A percentile compares a stretch with the other conserved stretches of the same genome.
phyloP scores from a whole-genome alignment of 768 basidiomycete species.

The Gautieria morchelliformis region DNA sequence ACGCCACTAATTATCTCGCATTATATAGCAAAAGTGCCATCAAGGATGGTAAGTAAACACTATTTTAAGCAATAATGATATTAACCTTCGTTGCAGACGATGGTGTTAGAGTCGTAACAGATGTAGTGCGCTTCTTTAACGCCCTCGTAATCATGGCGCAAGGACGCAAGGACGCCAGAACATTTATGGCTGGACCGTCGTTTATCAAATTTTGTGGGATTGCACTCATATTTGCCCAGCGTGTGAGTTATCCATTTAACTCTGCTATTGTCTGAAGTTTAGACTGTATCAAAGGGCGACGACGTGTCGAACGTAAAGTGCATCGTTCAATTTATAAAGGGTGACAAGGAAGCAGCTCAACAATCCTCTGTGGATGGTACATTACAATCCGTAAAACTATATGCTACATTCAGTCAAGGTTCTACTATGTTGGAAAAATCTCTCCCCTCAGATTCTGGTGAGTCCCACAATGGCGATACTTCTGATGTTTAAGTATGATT shows the following conservation, averaged over 20 bases:
- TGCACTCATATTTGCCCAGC: slow-evolving; percentile 33
- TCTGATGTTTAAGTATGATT: not conserved
- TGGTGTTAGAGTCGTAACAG: not conserved
- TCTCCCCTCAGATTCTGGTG: not conserved
- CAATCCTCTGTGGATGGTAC: not conserved
- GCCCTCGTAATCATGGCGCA: not conserved
- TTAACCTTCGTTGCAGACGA: not conserved
- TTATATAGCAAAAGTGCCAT: slow-evolving; percentile 1
- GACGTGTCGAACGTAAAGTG: not conserved
- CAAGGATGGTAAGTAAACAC: not conserved
- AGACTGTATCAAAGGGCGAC: not conserved
- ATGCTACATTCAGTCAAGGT: slow-evolving; percentile 10
- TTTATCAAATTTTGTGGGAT: slow-evolving; percentile 37
- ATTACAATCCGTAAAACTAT: slow-evolving; percentile 5
- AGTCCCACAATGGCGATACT: not conserved
- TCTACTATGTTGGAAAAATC: slow-evolving; percentile 6
- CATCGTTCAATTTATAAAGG: not conserved
- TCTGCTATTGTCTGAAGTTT: not conserved
- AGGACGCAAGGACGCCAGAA: slow-evolving; percentile 9
- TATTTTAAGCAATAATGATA: not conserved
- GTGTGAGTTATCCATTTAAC: slow-evolving; percentile 19
- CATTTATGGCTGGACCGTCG: slow-evolving; percentile 36
- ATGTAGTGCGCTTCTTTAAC: slow-evolving; percentile 1
- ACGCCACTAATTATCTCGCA: slow-evolving; percentile 18
- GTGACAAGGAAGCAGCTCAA: not conserved